Base-by-base conservation (phyloP, 2,329 filamentous ascomycete species). In the Colletotrichum ledebouriae region DNA sequence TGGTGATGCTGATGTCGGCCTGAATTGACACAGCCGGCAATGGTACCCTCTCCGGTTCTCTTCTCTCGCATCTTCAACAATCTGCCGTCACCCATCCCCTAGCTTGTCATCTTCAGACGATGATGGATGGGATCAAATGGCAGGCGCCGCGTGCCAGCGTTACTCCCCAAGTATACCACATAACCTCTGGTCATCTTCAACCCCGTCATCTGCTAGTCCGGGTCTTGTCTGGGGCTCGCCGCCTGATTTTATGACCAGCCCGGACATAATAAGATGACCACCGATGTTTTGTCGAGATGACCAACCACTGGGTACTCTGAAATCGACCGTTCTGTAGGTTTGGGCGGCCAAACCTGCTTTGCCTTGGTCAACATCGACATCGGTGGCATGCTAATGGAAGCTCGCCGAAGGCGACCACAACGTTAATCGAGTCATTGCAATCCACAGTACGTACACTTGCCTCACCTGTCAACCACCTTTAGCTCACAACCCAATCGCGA, bases 401-500 rank as follows among this genome's bases (percentile, higher is more conserved):
- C 12, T 37, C 33, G 49, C 15, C 13, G 17, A 20, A 33, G 15
- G 47, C 50, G n/a, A 42, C 46, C 7, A 12, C 6, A 29, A 25
- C n/a, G 13, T 53, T 39, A 34, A n/a, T 55, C 39, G 60, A 64
- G 46, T 59, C 60, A 64, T 58, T 47, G 37, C 37, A 39, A 15
- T 42, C 49, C 10, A 17, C 29, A 52, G 13, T 50, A 42, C 39
- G 34, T 29, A 42, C 60, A 37, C 39, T 12, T 67, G 22, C 20
- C 55, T 29, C 39, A 47, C 60, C 65, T 68, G 65, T 59, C 60
- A 68, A 29, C 33, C 2, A 17, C 17, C 17, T 17, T 17, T 47
- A 33, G 46, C 34, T 33, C 46, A 56, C 34, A 42, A 50, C 34
- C 65, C 61, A 68, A 65, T 68, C 61, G 65, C 61, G 61, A 68